Base-by-base conservation (phyloP, 495 filamentous ascomycete genomes). In the Penicillium mononematosum region DNA sequence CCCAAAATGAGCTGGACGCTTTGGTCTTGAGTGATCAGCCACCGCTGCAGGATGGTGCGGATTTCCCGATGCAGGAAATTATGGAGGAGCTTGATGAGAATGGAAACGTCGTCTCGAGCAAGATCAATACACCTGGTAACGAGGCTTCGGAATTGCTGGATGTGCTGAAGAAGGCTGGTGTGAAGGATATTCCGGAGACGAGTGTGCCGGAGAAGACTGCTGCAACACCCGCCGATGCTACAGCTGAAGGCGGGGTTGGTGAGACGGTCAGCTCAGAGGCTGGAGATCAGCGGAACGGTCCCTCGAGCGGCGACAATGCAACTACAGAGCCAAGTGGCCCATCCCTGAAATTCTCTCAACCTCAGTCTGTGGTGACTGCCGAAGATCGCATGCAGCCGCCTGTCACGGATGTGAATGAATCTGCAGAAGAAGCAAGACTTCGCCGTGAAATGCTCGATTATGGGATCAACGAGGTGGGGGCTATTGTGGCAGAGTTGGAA, bases 391-490 rank as follows among this genome's bases (percentile, higher is more conserved):
- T 62, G 29, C 65, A 74, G 29, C 58, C 54, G 5, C 71, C 73
- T 4, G 60, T 75, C 34, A 63, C 65, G 4, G 64, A 75, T 42
- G 55, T 83, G 0, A 78, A 89, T 52, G 95, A 98, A 63, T 83
- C 89, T 0, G 70, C 78, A 4, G 92, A 96, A 59, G 92, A 96
- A 65, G 86, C 89, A 10, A 76, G 77, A n/a, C 70, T 96, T 3
- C 88, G 95, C 11, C 83, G 87, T 52, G 85, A 97, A 61, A 98
- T 98, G 94, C 73, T 97, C n/a, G 78, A 88, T 57, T 98, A 97
- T 63, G 86, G 86, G 45, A 83, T 94, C 69, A 71, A 84, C 44
- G 92, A 96, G 61, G 85, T 98, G 52, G 90, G 90, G 1, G 82
- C 89, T 24, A 88, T 98, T 2, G 93, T 98, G 7, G 93, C 93